These are phyloP conservation scores for Amanita fuliginea DNA, from an alignment of 768 basidiomycete species.

Conservation along the genomic window DNA sequence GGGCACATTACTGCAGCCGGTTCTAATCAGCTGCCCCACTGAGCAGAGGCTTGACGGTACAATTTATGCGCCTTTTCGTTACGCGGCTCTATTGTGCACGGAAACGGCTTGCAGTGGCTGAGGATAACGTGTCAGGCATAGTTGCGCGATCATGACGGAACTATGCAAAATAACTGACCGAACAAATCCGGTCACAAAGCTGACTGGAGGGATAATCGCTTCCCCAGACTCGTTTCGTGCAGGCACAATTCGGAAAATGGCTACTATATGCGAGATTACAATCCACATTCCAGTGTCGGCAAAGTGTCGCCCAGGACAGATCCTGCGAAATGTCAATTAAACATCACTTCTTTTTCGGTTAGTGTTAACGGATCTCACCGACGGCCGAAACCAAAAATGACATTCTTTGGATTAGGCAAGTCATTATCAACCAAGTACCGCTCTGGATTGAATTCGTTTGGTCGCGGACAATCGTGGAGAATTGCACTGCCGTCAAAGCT, in stretches of 20 bases:
- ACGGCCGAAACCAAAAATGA: slow-evolving; percentile 50
- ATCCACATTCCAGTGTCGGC: slow-evolving; percentile 38
- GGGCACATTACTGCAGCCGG: neutral
- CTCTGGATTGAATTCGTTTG: slow-evolving; percentile 37
- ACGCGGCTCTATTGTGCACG: slow-evolving; percentile 34
- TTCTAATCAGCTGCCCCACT: neutral
- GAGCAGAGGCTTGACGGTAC: slow-evolving; percentile 9
- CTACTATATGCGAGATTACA: slow-evolving; percentile 30
- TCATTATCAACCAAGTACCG: slow-evolving; percentile 30
- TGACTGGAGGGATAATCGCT: slow-evolving; percentile 24
- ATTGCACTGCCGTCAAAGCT: slow-evolving; percentile 23
- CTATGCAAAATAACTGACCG: slow-evolving; percentile 22
- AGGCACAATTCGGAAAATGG: slow-evolving; percentile 33
- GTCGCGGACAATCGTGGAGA: slow-evolving; percentile 31
- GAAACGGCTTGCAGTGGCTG: slow-evolving; percentile 44
- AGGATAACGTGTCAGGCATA: neutral
- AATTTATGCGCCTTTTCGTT: slow-evolving; percentile 18
- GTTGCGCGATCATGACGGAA: neutral
- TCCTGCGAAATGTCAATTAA: slow-evolving; percentile 16
- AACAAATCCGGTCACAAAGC: slow-evolving; percentile 32
- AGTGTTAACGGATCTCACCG: slow-evolving; percentile 20
- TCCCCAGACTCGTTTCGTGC: slow-evolving; percentile 29
- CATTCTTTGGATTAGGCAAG: slow-evolving; percentile 32
- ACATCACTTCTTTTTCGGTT: neutral
- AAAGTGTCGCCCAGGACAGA: slow-evolving; percentile 46